Evolutionary conservation across 345 rosid species (phyloP), one percentile per base, ranked within the genome.

Genomic region (Populus deltoides): DNA sequence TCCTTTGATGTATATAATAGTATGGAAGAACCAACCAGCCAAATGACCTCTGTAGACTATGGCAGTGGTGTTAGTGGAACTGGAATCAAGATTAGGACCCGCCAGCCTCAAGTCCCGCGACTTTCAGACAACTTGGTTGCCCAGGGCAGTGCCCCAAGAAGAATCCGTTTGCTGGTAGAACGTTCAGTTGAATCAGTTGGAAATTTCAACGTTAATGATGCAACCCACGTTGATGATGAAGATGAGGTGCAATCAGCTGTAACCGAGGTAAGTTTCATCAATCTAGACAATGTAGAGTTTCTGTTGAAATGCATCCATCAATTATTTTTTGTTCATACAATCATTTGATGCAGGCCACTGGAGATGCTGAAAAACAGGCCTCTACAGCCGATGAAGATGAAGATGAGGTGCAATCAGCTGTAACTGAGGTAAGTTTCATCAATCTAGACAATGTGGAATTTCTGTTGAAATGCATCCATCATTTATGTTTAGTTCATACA

Each of bases 141-240:
- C 77, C 95, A 90, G 75, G 97, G 94, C 65, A 91, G 85, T 77
- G 95, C 94, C 79, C 79, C 83, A 31, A 87, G 93, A 81, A 90
- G 97, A 84, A 70, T 93, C 76, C 91, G 79, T 18, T 77, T 94
- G 79, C 90, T 80, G 79, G 57, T 67, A 33, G 74, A 74, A 45
- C 22, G 0, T n/a, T 33, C 72, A 68, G 36, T 65, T 25, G 75
- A 53, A 6, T 36, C 73, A 24, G 67, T 41, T 70, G 74, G 45
- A 22, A 80, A 70, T 47, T 65, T 43, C 66, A 66, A 49, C 63
- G 73, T 25, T 70, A 77, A 62, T 51, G 82, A 78, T 75, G 41
- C 74, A n/a, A 73, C 73, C 71, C 6, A 36, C 63, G 36, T 36
- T 67, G 55, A 77, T 36, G 86, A 86, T 75, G 88, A 86, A 82